Base-by-base conservation (phyloP, 768 basidiomycete species). In the Neoboletus subvelutipes region DNA sequence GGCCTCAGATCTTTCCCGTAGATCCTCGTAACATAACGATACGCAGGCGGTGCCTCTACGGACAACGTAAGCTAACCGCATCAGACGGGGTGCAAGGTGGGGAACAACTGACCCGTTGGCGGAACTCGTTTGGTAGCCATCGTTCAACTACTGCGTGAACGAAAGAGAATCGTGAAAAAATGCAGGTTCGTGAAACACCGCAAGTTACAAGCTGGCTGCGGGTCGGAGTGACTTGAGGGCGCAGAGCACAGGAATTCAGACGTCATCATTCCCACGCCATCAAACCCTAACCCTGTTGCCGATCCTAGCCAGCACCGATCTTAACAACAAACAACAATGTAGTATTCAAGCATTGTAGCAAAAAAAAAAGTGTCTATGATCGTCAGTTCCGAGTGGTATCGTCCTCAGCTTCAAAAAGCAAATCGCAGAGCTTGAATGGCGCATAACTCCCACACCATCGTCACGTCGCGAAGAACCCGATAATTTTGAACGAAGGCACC, bases 391-490 rank as follows among this genome's bases (percentile, higher is more conserved):
- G n/a, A 20, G 24, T 15, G 18, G 11, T 18, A 24, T 13, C 12
- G 12, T 39, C 34, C 7, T 6, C 45, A 36, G 4, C 18, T 24
- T 7, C 36, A 3, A 42, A 31, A 20, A n/a, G 29, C 33, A 36
- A 34, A 28, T n/a, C 18, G n/a, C n/a, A 29, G 5, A 7, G 43
- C n/a, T 17, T 22, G 24, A 13, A 52, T n/a, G n/a, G 15, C 45
- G 15, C 3, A 9, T 9, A 18, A 41, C 26, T 15, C 2, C 36
- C 13, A 4, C 5, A n/a, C 26, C 18, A 13, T 24, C 8, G 31
- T 71, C 72, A 94, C 50, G 89, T 88, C 43, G 92, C 76, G 70
- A 94, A 97, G 61, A 98, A 80, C 40, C 96, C 96, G 34, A 97
- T 81, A 60, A 98, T 85, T 76, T 90, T 96, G 80, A 98, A 98